Base-by-base conservation (phyloP, 106 monocot species). In the Dendrobium huoshanense region DNA sequence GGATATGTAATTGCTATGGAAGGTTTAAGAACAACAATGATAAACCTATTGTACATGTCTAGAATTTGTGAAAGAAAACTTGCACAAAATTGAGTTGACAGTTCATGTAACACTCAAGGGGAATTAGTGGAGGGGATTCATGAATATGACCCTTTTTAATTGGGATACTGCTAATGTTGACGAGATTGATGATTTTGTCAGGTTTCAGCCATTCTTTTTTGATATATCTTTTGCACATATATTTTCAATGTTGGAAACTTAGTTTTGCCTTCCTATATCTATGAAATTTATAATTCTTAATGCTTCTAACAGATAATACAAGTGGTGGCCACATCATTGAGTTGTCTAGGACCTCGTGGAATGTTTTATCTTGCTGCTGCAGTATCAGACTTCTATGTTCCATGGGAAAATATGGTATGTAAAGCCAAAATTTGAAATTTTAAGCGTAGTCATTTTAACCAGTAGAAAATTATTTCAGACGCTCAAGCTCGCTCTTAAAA, bases 341-440 rank as follows among this genome's bases (percentile, higher is more conserved):
- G 65, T 20, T 75, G 59, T 81, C 79, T 95, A 82, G 85, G 84
- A 13, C 67, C 81, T 54, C 82, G 64, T 61, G 95, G 88, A 54
- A 87, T 95, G 93, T 93, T 99, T 84, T 95, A 93, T 80, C 95
- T 99, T 86, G 93, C 95, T 75, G 93, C 99, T 83, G 99, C 99
- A 82, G 99, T 90, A 5, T 99, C 99, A 18, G 95, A 99, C 72
- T 99, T 99, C 74, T 99, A 95, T 83, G 99, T 99, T 78, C 95
- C 99, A 40, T 99, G 95, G 99, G 89, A 91, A 51, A 87, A 81
- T 81, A 99, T 99, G 99, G 99, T 99, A 93, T 22, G 81, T 13
- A 48, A 48, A 49, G 1, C 22, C 41, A 74, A 74, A 74, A 44
- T n/a, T 74, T 43, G 19, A 74, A 7, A 13, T 74, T 41, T n/a